These are phyloP conservation scores for Pseudisothecium myosuroides DNA, from an alignment of 225 moss, liverwort and hornwort species.

Conservation along the genomic window DNA sequence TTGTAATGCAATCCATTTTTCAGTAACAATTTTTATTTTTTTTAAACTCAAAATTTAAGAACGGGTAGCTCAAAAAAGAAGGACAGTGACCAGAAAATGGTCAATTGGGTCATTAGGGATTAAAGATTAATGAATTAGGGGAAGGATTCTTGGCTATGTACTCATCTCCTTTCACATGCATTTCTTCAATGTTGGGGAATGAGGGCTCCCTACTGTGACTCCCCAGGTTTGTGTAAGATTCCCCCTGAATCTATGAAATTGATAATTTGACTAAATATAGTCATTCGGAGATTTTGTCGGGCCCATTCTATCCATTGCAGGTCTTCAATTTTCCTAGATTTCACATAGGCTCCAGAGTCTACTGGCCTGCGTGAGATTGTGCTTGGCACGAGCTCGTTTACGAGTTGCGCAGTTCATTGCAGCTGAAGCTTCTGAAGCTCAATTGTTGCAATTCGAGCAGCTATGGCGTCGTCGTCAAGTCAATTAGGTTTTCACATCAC, in stretches of 20 bases:
- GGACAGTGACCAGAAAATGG: too few relatives aligned
- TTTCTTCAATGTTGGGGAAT: too few relatives aligned
- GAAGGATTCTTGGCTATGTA: background rate
- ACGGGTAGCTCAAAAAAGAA: too few relatives aligned
- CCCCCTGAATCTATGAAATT: background rate
- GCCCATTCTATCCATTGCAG: background rate
- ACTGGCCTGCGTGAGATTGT: background rate
- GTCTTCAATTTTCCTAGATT: background rate
- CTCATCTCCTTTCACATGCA: background rate
- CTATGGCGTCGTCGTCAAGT: conserved; percentile 6
- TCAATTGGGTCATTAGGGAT: too few relatives aligned
- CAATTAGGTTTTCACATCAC: background rate
- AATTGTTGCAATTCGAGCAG: background rate
- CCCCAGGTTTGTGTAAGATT: background rate
- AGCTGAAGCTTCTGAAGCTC: background rate
- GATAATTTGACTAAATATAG: background rate
- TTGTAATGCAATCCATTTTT: too few relatives aligned
- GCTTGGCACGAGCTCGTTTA: background rate
- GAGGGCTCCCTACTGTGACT: background rate
- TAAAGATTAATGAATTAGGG: too few relatives aligned
- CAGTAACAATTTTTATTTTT: too few relatives aligned
- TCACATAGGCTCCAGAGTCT: background rate
- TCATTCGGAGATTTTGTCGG: background rate
- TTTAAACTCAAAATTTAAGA: too few relatives aligned
- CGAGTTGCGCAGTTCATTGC: background rate